Percentiles rank a stretch among this genome's conserved stretches.
Conservation (phyloP, 73 alveolate species). For the Paramecium octaurelia region DNA sequence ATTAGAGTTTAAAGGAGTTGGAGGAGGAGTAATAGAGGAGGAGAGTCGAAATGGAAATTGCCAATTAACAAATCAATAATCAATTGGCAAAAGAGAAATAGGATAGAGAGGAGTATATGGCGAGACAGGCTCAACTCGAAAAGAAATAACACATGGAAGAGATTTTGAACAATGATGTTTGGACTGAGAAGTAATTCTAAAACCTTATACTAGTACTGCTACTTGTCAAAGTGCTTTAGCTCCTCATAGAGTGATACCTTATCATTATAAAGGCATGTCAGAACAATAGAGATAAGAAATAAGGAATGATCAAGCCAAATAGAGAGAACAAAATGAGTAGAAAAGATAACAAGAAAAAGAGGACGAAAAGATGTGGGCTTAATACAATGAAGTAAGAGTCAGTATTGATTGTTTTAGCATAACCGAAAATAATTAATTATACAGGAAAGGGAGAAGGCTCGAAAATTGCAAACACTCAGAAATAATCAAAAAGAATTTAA, state of each 20-base stretch:
- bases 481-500: slow-evolving; percentile 44
- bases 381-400: slow-evolving; percentile 54
- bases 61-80: slow-evolving; percentile 66
- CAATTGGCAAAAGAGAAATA: slow-evolving; percentile 73
- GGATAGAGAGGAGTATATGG: slow-evolving; percentile 64
- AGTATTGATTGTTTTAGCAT: background rate
- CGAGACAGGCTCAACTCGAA: slow-evolving; percentile 40
- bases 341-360: slow-evolving; percentile 68
- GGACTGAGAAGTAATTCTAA: slow-evolving; percentile 57
- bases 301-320: slow-evolving; percentile 66
- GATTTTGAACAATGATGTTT: slow-evolving; percentile 52
- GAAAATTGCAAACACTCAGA: slow-evolving; percentile 29
- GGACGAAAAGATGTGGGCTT: slow-evolving; percentile 73
- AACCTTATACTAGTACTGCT: slow-evolving; percentile 70
- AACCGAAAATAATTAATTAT: slow-evolving; percentile 40
- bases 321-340: slow-evolving; percentile 65
- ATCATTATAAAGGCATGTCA: slow-evolving; percentile 84
- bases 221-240: slow-evolving; percentile 75
- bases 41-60: slow-evolving; percentile 68
- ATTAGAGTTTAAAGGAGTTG: slow-evolving; percentile 54
- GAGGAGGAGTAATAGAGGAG: slow-evolving; percentile 64
- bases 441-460: slow-evolving; percentile 52
- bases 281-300: slow-evolving; percentile 64
- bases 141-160: slow-evolving; percentile 60
- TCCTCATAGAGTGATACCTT: slow-evolving; percentile 88